Evolutionary conservation across 139 green algal species (phyloP).

Genomic region (Diplosphaera chodatii): DNA sequence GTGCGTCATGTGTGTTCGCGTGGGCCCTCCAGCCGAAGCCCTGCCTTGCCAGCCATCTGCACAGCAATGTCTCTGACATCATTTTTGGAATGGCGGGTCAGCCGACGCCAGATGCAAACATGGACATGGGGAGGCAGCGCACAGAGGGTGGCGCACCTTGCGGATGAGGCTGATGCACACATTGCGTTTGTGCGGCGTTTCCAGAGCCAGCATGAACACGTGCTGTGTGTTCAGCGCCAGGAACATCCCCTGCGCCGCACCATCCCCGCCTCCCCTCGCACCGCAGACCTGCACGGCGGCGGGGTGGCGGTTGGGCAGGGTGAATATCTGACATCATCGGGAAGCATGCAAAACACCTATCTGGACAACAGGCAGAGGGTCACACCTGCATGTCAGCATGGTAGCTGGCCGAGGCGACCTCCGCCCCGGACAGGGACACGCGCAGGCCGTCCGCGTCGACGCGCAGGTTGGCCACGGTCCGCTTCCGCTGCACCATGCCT

Average conservation of each 20-base stretch:
- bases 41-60: not conserved
- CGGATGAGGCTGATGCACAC: not conserved
- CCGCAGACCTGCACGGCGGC: not conserved
- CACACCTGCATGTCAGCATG: not conserved
- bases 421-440: not conserved
- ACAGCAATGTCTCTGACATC: not conserved
- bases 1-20: not conserved
- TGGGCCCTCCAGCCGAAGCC: not conserved
- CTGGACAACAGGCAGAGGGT: no score
- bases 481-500: not conserved
- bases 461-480: not conserved
- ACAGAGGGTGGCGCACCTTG: no score
- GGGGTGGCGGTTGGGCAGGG: no score
- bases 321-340: no score
- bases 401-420: not conserved
- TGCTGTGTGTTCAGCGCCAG: not conserved
- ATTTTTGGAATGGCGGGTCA: not conserved
- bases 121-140: no score
- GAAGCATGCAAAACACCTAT: no score
- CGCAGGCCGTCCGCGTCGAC: not conserved
- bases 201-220: not conserved
- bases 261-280: not conserved
- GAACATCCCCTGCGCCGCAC: constrained; percentile 1
- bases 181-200: not conserved
- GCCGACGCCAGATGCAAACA: no score